These are phyloP conservation scores for Gardenia jasminoides DNA, from an alignment of 257 asterid genomes.

Conservation along the genomic window DNA sequence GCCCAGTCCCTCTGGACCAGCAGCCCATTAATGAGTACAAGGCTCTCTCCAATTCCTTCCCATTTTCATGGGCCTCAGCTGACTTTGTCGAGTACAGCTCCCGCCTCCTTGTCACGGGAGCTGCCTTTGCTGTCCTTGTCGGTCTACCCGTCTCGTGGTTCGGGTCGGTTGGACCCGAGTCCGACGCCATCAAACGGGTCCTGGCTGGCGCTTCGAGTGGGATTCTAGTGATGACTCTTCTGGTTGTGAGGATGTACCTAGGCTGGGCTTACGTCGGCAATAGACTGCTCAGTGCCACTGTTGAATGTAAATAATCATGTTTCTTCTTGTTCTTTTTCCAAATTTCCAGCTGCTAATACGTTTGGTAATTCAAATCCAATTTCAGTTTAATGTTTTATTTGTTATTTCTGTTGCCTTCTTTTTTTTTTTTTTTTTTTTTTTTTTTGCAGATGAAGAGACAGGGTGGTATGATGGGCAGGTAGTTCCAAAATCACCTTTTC, in stretches of 20 bases:
- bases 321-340: not conserved
- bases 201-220: conserved; percentile 64
- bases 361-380: not conserved
- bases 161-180: conserved; percentile 65
- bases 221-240: conserved; percentile 58
- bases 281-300: conserved; percentile 80
- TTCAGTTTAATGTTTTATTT: not conserved
- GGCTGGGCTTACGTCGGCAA: conserved; percentile 98
- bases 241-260: conserved; percentile 83
- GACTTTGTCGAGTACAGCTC: conserved; percentile 59
- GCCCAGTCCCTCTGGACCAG: conserved; percentile 86
- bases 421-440: not conserved
- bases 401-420: not conserved
- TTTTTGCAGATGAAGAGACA: conserved; percentile 84
- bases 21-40: conserved; percentile 90
- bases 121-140: conserved; percentile 58
- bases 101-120: conserved; percentile 56
- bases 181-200: conserved; percentile 51
- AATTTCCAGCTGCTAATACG: not conserved
- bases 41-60: conserved; percentile 67
- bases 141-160: conserved; percentile 79
- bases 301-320: conserved; percentile 57
- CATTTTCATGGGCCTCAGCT: conserved; percentile 84
- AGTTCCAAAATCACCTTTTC: conserved; percentile 4
- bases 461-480: conserved; percentile 99